Base-by-base conservation (phyloP, 1,284 basidiomycete genomes). In the Cryptococcus deneoformans region DNA sequence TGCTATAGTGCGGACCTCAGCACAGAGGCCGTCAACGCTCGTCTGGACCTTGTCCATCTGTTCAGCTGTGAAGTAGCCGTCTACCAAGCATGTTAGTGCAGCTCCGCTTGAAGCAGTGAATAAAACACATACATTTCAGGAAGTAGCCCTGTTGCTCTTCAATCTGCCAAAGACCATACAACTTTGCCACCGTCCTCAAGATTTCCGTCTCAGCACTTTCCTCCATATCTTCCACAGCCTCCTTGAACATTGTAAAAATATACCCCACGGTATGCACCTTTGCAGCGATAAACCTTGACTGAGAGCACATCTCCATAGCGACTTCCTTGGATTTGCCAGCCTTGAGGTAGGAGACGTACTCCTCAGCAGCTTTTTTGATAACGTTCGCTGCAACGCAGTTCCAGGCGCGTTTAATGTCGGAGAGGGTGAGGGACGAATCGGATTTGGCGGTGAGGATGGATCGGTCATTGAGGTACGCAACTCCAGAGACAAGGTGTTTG, bases 61-160 rank as follows among this genome's bases (percentile, higher is more conserved):
- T 39, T 71, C 62, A 10, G 73, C 67, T 16, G 66, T 70, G 56
- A 81, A 77, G 76, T 79, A 82, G 53, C 79, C 79, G 58, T 77
- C 71, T 74, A 42, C 24, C 20, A 10, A 24, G 37, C 46, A 37
- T 47, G 47, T 52, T 53, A 53, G 20, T 54, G 20, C 46, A 34
- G 35, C 40, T 20, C 14, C 6, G 39, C 40, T 11, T 8, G 16
- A 7, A n/a, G 3, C 9, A 14, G 20, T 37, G 40, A 44, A 35
- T 20, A 20, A 12, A 34, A 3, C 0, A 69, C 72, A 68, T 56
- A 76, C 78, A 79, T 65, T 81, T 80, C 65, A 84, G 73, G 77
- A 83, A 83, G 65, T 79, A 78, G 37, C 77, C 80, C 47, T 80
- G 81, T 71, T 82, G 81, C 77, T 83, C 82, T 68, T 84, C 82